Evolutionary conservation across 257 asterid genomes (phyloP), one percentile per base, ranked within the genome.

Genomic region (Nicotiana tabacum): DNA sequence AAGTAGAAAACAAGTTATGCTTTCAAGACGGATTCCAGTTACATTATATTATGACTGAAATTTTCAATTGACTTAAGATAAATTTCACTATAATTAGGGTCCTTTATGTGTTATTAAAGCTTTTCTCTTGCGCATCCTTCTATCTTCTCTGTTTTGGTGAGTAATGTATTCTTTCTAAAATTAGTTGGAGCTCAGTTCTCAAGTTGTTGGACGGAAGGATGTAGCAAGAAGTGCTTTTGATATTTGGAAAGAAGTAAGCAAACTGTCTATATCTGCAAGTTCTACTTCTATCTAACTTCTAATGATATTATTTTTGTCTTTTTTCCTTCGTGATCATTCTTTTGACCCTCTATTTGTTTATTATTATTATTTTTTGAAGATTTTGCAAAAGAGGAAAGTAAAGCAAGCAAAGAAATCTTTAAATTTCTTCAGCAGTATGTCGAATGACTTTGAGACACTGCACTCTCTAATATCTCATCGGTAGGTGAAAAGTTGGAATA

Each of bases 171-270:
- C 35, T 48, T 82, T 86, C 76, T 80, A 80, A 66, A 16, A 77
- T 82, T 78, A 88, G 99, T 78, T 92, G 97, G 98, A 94, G 84
- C 89, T 96, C 83, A 87, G 94, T 85, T 89, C 98, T 82, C 99
- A 96, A 89, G 99, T 94, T 91, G 97, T 93, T 86, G 98, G 99
- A 81, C 87, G 88, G 83, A 96, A 96, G 86, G 98, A 96, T 90
- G 78, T 89, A 82, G 82, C 97, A 78, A 94, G 81, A 90, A 93
- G 95, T 88, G 96, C 97, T 80, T 91, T 96, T 85, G 98, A 93
- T 83, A 81, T 96, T 84, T 96, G 99, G 99, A 96, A 94, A 92
- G 98, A 93, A 97, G 99, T 94, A 81, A 91, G 83, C 66, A 64
- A 43, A 12, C 72, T 74, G 57, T 9, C 57, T 51, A 10, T 6